Evolutionary conservation across 805 yeast species (phyloP).

Genomic region (Kazachstania kunashirensis): DNA sequence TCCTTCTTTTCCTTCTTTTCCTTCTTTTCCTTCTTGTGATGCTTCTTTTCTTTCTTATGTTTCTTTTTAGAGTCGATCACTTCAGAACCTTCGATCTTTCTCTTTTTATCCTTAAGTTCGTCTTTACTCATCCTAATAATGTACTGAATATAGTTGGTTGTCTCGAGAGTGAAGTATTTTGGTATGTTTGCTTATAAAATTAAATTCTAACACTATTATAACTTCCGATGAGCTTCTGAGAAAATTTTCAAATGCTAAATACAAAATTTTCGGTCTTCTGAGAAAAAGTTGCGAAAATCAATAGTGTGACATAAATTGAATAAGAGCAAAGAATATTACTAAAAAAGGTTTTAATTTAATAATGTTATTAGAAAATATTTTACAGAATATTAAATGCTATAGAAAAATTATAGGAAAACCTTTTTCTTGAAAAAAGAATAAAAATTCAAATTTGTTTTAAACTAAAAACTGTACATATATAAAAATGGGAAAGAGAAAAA

Average conservation of each 20-base stretch:
- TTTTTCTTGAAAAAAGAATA: not conserved
- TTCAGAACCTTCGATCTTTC: slow-evolving; percentile 29
- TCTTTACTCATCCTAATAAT: slow-evolving; percentile 32
- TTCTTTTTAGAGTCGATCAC: slow-evolving; percentile 23
- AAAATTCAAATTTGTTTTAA: not conserved
- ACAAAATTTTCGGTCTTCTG: too few relatives aligned
- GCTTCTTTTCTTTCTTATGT: slow-evolving; percentile 26
- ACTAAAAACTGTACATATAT: slow-evolving; percentile 4
- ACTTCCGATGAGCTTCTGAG: too few relatives aligned
- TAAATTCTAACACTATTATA: too few relatives aligned
- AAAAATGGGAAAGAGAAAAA: not conserved
- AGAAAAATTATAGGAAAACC: slow-evolving; percentile 1
- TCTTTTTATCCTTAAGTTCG: slow-evolving; percentile 33
- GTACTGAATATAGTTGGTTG: too few relatives aligned
- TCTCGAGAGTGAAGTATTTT: too few relatives aligned
- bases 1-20: slow-evolving; percentile 26
- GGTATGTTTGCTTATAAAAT: too few relatives aligned
- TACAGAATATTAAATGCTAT: slow-evolving; percentile 4
- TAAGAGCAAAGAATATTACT: too few relatives aligned
- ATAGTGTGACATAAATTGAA: too few relatives aligned
- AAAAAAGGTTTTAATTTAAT: not conserved
- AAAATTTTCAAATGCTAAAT: too few relatives aligned
- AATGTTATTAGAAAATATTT: not conserved
- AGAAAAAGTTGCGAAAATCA: too few relatives aligned
- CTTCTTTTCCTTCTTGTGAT: slow-evolving; percentile 30